Evolutionary conservation across 2,329 filamentous ascomycete genomes (phyloP).

Genomic region (Cadophora sp.): DNA sequence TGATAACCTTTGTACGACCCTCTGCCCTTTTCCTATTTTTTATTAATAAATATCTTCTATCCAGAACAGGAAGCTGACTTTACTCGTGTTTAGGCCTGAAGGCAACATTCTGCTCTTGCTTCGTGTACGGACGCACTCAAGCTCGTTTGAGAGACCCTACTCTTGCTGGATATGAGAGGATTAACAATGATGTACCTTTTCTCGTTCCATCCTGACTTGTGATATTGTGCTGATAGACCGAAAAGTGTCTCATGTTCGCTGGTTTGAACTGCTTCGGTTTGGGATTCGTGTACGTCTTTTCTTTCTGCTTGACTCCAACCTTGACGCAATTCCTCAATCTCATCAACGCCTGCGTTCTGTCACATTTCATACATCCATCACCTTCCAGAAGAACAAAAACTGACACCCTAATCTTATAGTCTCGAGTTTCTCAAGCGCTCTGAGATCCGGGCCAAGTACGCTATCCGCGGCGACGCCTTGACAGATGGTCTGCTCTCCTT

Average conservation of each 20-base stretch:
- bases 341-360: background rate
- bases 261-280: conserved; percentile 31
- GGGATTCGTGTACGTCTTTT: conserved; percentile 31
- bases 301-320: too few species aligned
- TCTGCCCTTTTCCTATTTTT: background rate
- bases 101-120: conserved; percentile 40
- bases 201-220: background rate
- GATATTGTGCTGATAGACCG: background rate
- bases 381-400: background rate
- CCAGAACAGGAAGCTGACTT: too few species aligned
- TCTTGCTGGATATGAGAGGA: conserved; percentile 35
- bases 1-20: conserved; percentile 35
- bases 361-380: background rate
- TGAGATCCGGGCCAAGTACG: conserved; percentile 35
- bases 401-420: conserved; percentile 6
- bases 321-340: background rate
- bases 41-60: too few species aligned
- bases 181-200: conserved; percentile 34
- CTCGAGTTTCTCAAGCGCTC: conserved; percentile 36
- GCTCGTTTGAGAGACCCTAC: conserved; percentile 38
- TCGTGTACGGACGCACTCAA: conserved; percentile 41
- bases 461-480: conserved; percentile 46
- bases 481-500: conserved; percentile 47
- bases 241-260: conserved; percentile 31
- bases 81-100: conserved; percentile 33